These are phyloP conservation scores for Phytophthora ramorum DNA, from an alignment of 352 stramenopile genomes.

Conservation along the genomic window DNA sequence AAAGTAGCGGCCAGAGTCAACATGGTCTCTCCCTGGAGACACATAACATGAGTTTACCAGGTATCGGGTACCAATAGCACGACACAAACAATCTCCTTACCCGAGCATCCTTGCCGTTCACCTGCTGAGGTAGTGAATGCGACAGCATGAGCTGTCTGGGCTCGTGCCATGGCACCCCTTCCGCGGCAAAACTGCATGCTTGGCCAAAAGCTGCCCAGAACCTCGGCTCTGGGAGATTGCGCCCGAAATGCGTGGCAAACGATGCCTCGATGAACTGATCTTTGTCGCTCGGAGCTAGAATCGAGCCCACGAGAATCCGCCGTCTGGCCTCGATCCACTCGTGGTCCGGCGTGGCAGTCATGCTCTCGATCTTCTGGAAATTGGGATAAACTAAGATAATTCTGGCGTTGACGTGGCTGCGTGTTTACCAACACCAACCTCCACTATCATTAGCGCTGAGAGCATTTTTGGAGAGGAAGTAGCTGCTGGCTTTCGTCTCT, in stretches of 20 bases:
- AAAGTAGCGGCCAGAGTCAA: slow-evolving; percentile 64
- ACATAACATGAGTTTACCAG: not conserved
- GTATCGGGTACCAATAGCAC: too few relatives aligned
- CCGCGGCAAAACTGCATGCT: slow-evolving; percentile 48
- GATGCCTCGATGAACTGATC: slow-evolving; percentile 60
- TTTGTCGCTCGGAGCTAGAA: slow-evolving; percentile 45
- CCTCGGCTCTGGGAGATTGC: slow-evolving; percentile 36
- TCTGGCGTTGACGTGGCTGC: not conserved
- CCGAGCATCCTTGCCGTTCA: slow-evolving; percentile 64
- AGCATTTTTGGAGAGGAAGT: slow-evolving; percentile 10
- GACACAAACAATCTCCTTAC: slow-evolving; percentile 29
- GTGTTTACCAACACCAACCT: not conserved
- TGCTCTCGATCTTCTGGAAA: slow-evolving; percentile 9
- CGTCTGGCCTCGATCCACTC: slow-evolving; percentile 46
- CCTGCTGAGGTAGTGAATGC: slow-evolving; percentile 63
- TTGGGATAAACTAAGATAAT: not conserved
- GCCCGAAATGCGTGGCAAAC: slow-evolving; percentile 54
- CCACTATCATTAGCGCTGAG: slow-evolving; percentile 30
- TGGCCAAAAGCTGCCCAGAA: slow-evolving; percentile 71
- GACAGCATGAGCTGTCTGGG: slow-evolving; percentile 65
- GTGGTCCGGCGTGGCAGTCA: slow-evolving; percentile 21
- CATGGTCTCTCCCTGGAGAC: slow-evolving; percentile 72
- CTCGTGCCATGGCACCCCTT: slow-evolving; percentile 42
- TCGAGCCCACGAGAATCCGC: slow-evolving; percentile 46
- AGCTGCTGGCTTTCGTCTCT: not conserved